Conservation (phyloP, 1,139 yeast species). For the Suhomyces coccinellae region DNA sequence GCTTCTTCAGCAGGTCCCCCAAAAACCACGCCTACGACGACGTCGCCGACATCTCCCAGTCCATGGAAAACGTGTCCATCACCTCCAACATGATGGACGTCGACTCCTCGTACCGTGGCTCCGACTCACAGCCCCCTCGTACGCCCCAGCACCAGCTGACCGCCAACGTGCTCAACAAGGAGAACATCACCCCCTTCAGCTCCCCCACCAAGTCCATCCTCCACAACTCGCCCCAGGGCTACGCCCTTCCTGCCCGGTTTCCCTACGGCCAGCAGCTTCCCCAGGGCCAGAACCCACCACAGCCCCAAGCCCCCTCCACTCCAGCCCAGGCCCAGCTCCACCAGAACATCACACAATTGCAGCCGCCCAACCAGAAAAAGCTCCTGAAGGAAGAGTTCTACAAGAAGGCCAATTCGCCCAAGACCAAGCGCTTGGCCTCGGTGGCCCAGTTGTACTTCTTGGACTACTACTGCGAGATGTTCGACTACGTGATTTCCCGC, state of each 20-base stretch:
- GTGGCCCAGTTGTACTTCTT: conserved; percentile 83
- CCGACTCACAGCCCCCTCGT: conserved; percentile 19
- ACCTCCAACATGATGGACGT: conserved; percentile 40
- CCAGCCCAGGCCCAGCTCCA: conserved; percentile 15
- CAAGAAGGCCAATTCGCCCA: conserved; percentile 64
- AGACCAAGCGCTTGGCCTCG: conserved; percentile 82
- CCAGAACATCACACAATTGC: conserved; percentile 40
- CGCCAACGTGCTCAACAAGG: conserved; percentile 35
- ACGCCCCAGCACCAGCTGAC: conserved; percentile 16
- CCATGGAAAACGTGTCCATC: conserved; percentile 48
- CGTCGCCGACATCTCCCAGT: conserved; percentile 41
- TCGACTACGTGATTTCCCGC: conserved; percentile 87
- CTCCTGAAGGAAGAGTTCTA: conserved; percentile 48
- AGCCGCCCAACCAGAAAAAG: conserved; percentile 24
- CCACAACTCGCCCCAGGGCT: conserved; percentile 34
- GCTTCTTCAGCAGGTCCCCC: conserved; percentile 28
- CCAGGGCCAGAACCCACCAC: conserved; percentile 7
- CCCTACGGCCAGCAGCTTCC: conserved; percentile 28
- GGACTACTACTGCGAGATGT: conserved; percentile 94
- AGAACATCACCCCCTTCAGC: conserved; percentile 44
- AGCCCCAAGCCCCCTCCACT: not conserved
- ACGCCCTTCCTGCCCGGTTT: conserved; percentile 11
- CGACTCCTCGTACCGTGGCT: conserved; percentile 33
- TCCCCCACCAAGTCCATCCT: conserved; percentile 47
- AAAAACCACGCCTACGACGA: conserved; percentile 18